Conservation (phyloP, 2,329 filamentous ascomycete species). For the Cladophialophora yegresii region DNA sequence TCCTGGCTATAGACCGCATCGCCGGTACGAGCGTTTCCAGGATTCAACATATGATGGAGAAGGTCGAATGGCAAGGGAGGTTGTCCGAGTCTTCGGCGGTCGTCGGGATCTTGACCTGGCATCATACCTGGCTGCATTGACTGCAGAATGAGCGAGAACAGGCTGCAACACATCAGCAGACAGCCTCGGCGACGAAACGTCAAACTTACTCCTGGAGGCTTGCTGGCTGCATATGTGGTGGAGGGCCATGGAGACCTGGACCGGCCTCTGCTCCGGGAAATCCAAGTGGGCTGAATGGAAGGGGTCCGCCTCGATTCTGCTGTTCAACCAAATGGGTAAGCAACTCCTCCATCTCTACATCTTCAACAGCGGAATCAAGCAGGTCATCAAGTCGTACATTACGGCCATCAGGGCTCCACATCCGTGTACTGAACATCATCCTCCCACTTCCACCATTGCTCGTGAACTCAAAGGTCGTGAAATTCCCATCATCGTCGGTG, state of each 20-base stretch:
- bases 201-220: slow-evolving; percentile 33
- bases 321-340: slow-evolving; percentile 13
- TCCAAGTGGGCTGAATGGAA: slow-evolving; percentile 17
- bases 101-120: slow-evolving; percentile 11
- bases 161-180: slow-evolving; percentile 16
- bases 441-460: slow-evolving; percentile 30
- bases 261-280: background rate
- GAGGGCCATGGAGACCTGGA: slow-evolving; percentile 1
- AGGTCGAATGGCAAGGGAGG: slow-evolving; percentile 49
- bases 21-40: slow-evolving; percentile 55
- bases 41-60: slow-evolving; percentile 46
- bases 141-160: slow-evolving; percentile 34
- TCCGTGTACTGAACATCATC: slow-evolving; percentile 33
- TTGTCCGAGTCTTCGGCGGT: slow-evolving; percentile 8
- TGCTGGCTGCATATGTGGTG: slow-evolving; percentile 13
- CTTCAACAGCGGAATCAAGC: slow-evolving; percentile 3
- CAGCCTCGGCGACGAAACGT: background rate
- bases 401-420: slow-evolving; percentile 21
- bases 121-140: slow-evolving; percentile 25
- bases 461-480: slow-evolving; percentile 35
- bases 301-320: slow-evolving; percentile 20
- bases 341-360: slow-evolving; percentile 10
- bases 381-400: slow-evolving; percentile 15
- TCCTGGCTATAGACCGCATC: slow-evolving; percentile 91
- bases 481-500: slow-evolving; percentile 43